A percentile compares a stretch with the other conserved stretches of the same genome.
Conservation (phyloP, 345 rosid species). For the Lenwebbia sp. region DNA sequence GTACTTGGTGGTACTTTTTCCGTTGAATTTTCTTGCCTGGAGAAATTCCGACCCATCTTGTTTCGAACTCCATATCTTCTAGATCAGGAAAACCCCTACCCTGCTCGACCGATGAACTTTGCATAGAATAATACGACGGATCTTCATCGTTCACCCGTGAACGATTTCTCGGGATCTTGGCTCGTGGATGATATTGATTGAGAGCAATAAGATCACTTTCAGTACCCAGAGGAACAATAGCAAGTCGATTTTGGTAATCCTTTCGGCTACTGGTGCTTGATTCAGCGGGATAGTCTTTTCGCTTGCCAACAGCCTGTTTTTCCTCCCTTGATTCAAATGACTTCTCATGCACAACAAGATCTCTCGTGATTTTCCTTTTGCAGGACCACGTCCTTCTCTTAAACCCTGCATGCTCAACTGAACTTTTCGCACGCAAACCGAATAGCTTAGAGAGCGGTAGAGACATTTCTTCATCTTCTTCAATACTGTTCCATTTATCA, state of each 20-base stretch:
- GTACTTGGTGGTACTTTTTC: constrained; percentile 4
- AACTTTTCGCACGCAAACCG: constrained; percentile 7
- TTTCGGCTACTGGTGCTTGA: not conserved
- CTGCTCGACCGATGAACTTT: not conserved
- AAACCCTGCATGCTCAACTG: not conserved
- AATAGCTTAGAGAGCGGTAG: constrained; percentile 43
- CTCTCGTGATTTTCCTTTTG: constrained; percentile 3
- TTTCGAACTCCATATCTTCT: constrained; percentile 39
- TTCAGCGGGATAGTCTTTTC: not conserved
- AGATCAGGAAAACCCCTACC: constrained; percentile 16
- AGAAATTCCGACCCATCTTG: constrained; percentile 23
- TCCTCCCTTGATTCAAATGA: constrained; percentile 1
- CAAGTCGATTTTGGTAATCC: not conserved
- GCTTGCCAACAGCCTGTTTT: not conserved
- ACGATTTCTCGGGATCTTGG: constrained; percentile 10
- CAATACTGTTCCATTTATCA: constrained; percentile 24
- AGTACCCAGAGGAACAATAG: constrained; percentile 36
- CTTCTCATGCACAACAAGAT: not conserved
- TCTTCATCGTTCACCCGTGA: constrained; percentile 10
- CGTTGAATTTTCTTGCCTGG: constrained; percentile 11
- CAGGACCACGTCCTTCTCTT: not conserved
- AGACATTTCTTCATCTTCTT: constrained; percentile 34
- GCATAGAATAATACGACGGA: constrained; percentile 14
- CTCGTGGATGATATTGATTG: constrained; percentile 22
- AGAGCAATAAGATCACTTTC: constrained; percentile 18